phyloP scores from a whole-genome alignment of 768 basidiomycete genomes.

The Suillus discolor region DNA sequence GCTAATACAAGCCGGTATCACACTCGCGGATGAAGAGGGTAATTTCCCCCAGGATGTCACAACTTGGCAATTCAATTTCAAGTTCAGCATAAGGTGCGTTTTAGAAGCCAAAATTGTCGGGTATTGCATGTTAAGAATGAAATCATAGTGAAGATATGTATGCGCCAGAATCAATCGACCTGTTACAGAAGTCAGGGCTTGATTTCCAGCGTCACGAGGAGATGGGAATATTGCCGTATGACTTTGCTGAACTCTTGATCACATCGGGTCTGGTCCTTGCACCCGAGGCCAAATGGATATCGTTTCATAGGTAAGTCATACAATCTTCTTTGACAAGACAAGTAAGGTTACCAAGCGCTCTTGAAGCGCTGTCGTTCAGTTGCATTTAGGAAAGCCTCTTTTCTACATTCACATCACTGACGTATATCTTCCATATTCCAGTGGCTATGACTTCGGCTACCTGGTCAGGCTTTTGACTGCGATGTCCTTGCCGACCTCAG shows the following conservation, averaged over 20 bases:
- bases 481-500: conserved; percentile 82
- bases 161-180: conserved; percentile 95
- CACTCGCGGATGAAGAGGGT: conserved; percentile 92
- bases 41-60: conserved; percentile 87
- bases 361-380: neutral
- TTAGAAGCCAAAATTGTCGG: neutral
- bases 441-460: conserved; percentile 99
- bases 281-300: conserved; percentile 93
- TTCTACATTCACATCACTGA: neutral
- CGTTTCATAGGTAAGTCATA: conserved; percentile 86
- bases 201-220: conserved; percentile 95
- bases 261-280: conserved; percentile 92
- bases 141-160: conserved; percentile 91
- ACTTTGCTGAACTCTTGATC: conserved; percentile 96
- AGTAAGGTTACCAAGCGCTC: neutral
- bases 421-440: conserved; percentile 33
- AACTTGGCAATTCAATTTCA: conserved; percentile 99
- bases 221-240: conserved; percentile 87
- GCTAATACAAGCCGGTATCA: conserved; percentile 97
- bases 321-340: neutral
- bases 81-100: conserved; percentile 81
- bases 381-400: neutral
- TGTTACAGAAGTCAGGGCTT: conserved; percentile 92
- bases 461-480: conserved; percentile 92
- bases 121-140: neutral